Base-by-base conservation (phyloP, 805 yeast species). In the Monosporozyma yasuniensis region DNA sequence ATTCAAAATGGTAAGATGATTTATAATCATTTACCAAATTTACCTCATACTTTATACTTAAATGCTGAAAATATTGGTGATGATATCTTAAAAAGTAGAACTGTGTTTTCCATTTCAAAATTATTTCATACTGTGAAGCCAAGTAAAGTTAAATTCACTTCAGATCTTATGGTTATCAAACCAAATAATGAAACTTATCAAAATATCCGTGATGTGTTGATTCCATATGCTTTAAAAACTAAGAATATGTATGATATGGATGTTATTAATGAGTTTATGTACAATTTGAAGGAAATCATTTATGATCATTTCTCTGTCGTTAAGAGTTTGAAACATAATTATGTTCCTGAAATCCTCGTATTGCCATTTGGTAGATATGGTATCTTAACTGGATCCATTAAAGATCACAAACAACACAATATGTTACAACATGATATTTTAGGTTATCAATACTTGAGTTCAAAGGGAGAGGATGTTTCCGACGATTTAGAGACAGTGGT, bases 91-190 rank as follows among this genome's bases (percentile, higher is more conserved):
- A 50, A 57, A 4, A 54, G 65, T 1, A 58, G 57, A 10, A 54
- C 63, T 21, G 37, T 27, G 6, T 47, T 41, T 5, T 60, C 62
- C 4, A 46, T 58, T 3, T 56, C 65, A 4, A 59, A 61, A 21
- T 30, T 58, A 39, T 57, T 56, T 41, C 56, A 51, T 32, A 32
- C 9, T 14, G 49, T 48, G 23, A 51, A 63, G 3, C 48, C 61
- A 10, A 65, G 70, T 44, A 61, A 64, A 45, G 58, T 64, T 22
- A 54, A 57, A 14, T 57, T 68, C 42, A 67, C 72, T 0, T 71
- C 74, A 42, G 78, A 77, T 53, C 60, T 83, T 5, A 81, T 83
- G 82, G 83, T 82, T 6, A 66, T 81, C n/a, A 72, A 68, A 39
- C 87, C 87, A 3, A 68, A 68, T 4, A 46, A 50, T 7, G 54